phyloP scores from a whole-genome alignment of 2,329 filamentous ascomycete species.

The Fusarium coffeatum region DNA sequence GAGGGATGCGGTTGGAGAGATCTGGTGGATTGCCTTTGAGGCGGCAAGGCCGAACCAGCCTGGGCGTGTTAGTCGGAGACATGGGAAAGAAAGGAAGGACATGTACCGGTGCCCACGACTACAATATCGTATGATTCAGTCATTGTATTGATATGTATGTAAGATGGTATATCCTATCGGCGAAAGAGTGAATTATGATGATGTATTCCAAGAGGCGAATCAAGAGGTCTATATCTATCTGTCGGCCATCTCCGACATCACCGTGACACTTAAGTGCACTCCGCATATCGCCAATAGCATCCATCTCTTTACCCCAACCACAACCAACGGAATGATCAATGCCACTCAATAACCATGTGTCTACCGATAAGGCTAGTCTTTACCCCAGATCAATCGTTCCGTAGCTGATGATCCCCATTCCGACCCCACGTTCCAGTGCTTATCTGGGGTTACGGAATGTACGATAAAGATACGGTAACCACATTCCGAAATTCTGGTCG shows the following conservation, averaged over 20 bases:
- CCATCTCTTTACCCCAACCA: neutral
- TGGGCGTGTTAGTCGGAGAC: conserved; percentile 3
- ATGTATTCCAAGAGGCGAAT: conserved; percentile 4
- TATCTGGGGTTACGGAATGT: conserved; percentile 12
- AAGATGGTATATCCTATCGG: neutral
- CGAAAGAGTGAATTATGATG: neutral
- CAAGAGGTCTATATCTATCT: conserved; percentile 14
- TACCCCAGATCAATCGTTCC: conserved; percentile 31
- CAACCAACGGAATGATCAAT: neutral
- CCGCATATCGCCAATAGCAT: neutral
- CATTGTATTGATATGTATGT: neutral
- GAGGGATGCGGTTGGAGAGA: conserved; percentile 60
- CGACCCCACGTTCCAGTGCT: conserved; percentile 1
- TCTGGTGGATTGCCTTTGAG: conserved; percentile 63
- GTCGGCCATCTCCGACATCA: conserved; percentile 1
- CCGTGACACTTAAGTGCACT: too few species aligned
- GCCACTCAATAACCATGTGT: neutral
- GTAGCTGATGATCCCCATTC: conserved; percentile 1
- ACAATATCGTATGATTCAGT: conserved; percentile 39
- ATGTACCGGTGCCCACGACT: conserved; percentile 43
- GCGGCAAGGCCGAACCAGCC: conserved; percentile 65
- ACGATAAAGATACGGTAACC: neutral
- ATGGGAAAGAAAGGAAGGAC: fast-evolving
- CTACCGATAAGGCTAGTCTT: conserved; percentile 9
- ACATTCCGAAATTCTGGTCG: neutral